phyloP scores from a whole-genome alignment of 495 filamentous ascomycete genomes.

The Penicillium canescens region DNA sequence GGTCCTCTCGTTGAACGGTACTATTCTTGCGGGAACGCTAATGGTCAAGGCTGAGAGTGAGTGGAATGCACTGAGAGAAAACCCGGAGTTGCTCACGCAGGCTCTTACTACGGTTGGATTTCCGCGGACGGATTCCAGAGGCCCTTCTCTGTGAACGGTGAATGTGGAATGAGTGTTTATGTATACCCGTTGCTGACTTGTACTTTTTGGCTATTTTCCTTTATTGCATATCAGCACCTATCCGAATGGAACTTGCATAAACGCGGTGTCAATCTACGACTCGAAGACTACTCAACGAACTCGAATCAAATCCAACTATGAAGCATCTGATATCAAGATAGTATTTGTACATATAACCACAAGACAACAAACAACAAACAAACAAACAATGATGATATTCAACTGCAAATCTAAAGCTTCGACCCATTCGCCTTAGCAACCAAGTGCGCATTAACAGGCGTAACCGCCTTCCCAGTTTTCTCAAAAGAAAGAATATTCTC shows the following conservation, averaged over 20 bases:
- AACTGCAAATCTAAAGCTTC: constrained; percentile 9
- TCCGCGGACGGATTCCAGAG: constrained; percentile 32
- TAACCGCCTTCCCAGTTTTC: constrained; percentile 53
- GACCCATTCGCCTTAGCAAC: constrained; percentile 27
- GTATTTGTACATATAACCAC: too few relatives aligned
- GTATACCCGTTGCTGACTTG: too few relatives aligned
- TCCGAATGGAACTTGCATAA: too few relatives aligned
- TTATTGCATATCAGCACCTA: not conserved
- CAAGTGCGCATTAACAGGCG: constrained; percentile 64
- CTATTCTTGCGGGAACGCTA: constrained; percentile 75
- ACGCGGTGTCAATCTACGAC: too few relatives aligned
- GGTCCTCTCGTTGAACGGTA: constrained; percentile 70
- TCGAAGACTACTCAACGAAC: too few relatives aligned
- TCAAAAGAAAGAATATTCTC: constrained; percentile 67
- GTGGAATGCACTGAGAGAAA: constrained; percentile 61
- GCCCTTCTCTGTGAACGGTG: constrained; percentile 21
- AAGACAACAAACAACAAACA: not conserved
- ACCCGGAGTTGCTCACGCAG: constrained; percentile 50
- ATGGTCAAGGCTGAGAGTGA: constrained; percentile 75
- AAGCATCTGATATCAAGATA: too few relatives aligned
- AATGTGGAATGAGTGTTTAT: not conserved
- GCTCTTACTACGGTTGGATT: constrained; percentile 64
- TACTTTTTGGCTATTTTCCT: too few relatives aligned
- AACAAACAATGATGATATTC: not conserved
- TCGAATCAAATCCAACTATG: too few relatives aligned